These are phyloP conservation scores for Beauveria caledonica DNA, from an alignment of 2,329 filamentous ascomycete genomes.

Conservation along the genomic window DNA sequence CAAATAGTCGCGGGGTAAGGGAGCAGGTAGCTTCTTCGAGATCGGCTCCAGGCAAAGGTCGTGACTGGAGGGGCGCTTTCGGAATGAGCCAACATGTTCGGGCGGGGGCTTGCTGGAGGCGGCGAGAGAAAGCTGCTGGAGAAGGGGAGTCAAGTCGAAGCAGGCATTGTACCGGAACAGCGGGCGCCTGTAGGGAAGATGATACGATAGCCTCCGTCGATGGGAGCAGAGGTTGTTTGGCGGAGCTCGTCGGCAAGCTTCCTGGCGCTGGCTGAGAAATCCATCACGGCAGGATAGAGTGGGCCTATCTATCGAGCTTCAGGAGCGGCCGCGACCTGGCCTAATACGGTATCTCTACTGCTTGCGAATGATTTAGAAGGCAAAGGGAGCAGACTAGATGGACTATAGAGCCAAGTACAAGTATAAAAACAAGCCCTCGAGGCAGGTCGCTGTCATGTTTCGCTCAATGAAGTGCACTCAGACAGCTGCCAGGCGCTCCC, in stretches of 20 bases:
- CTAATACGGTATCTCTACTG: no score
- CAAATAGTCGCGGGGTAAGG: neutral
- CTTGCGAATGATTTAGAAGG: no score
- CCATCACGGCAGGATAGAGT: slow-evolving; percentile 1
- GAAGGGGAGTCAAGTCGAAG: neutral
- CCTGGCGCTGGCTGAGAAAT: slow-evolving; percentile 8
- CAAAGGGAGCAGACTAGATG: no score
- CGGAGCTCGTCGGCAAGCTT: neutral
- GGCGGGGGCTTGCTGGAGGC: neutral
- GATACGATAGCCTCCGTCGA: neutral
- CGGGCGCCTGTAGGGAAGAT: neutral
- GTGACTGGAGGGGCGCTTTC: slow-evolving; percentile 26
- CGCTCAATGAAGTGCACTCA: neutral
- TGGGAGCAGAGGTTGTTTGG: neutral
- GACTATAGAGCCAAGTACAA: no score
- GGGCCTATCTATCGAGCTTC: neutral
- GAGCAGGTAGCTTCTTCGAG: slow-evolving; percentile 14
- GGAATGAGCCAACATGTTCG: slow-evolving; percentile 35
- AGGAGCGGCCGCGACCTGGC: neutral
- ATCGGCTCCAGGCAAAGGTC: slow-evolving; percentile 28
- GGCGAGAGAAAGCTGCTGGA: neutral
- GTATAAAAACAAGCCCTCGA: neutral
- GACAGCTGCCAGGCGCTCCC: neutral
- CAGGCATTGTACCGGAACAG: neutral
- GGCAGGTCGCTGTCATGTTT: neutral